Evolutionary conservation across 129 eudicot species (phyloP), one percentile per base, ranked within the genome.

Genomic region (Flaveria ramosissima): DNA sequence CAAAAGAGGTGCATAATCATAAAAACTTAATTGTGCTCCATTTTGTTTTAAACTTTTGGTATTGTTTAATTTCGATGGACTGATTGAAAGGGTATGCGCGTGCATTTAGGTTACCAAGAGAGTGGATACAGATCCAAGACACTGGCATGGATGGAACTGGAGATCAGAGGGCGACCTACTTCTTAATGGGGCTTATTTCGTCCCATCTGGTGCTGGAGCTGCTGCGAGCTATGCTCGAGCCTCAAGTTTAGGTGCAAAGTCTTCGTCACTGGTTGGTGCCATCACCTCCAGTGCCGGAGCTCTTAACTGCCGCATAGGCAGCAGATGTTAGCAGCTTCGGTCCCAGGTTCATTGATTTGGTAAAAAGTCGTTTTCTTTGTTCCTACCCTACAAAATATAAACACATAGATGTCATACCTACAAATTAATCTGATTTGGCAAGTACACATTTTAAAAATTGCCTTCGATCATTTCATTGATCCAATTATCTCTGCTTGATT

Each of bases 101-200:
- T 45, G 14, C 53, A 23, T 45, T 7, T 36, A 91, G 97, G 97
- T 91, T 61, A 91, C 97, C n/a, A 92, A 92, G 83, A 87, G 97
- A 52, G 90, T 86, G 26, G 89, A 87, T 1, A 80, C 90, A 7
- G 75, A 77, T 64, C 60, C 69, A 72, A 60, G 78, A 30, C 79
- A 77, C 15, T 92, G 97, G 97, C 84, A 87, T 21, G 89, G 92
- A 42, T 92, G 97, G 97, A 92, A 92, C 71, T 92, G 97, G 96
- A 83, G 97, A 63, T 92, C 97, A 53, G 97, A 92, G 45, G 97
- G 97, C 16, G 97, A 92, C 78, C 70, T 92, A 66, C 72, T 92
- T 80, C 89, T 89, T 14, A 92, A 92, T 26, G 97, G 97, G 70
- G 97, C 97, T 36, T 89, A 85, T 77, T 92, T 92, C 83, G 75